Base-by-base conservation (phyloP, 208 protist species). In the Trypanosoma cruzi region DNA sequence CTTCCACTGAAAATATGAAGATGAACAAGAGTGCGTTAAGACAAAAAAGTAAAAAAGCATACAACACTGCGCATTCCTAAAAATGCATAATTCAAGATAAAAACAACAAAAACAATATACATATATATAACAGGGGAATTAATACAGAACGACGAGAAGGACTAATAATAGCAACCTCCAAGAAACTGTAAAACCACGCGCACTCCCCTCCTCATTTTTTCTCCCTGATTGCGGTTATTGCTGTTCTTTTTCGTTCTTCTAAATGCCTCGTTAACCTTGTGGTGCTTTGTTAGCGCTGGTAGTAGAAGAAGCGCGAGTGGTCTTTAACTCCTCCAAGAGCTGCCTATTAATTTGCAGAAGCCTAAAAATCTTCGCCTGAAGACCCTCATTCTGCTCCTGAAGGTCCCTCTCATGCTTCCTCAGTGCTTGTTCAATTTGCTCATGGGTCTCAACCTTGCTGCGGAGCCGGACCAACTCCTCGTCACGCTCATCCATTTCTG, bases 281-380 rank as follows among this genome's bases (percentile, higher is more conserved):
- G 48, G 24, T 18, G 52, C 36, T 22, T 50, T 50, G 4, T 20
- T 31, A 50, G 50, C 26, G 29, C 14, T 34, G 0, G 22, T 34
- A 16, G 53, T 34, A 8, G 53, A 29, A 16, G 29, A 6, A 34
- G 53, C 18, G 10, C 40, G 40, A 4, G 40, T 14, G 8, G 40
- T 20, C 40, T 44, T 44, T 14, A 44, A 7, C 40, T 44, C 40
- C 40, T 67, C 68, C 13, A 73, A 32, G 42, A 73, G 68, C 42
- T 67, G 46, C 36, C 67, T 73, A 34, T 73, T 66, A 34, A 73
- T 66, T 20, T 73, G 36, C 34, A 73, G n/a, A 36, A 73, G 58
- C 37, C 60, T 44, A 16, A 2, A 22, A 36, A 60, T 37, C 52
- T 67, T 73, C 28, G 20, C 7, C 36, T 72, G 6, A 56, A 72